Conservation (phyloP, 208 protist species). For the Leishmania braziliensis region DNA sequence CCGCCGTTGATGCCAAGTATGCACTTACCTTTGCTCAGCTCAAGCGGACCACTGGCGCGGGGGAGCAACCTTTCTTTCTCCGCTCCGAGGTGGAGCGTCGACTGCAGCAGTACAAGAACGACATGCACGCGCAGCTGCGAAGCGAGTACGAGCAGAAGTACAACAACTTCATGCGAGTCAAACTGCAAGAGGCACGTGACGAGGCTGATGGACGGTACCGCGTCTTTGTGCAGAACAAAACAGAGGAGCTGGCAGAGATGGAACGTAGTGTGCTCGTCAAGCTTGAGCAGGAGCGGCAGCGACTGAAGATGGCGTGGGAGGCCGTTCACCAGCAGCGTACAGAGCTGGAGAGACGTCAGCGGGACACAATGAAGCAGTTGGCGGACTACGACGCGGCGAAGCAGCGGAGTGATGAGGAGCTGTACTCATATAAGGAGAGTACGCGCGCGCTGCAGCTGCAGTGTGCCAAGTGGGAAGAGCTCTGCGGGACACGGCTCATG, state of each 20-base stretch:
- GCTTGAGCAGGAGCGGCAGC: conserved; percentile 68
- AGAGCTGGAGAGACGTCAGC: conserved; percentile 58
- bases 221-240: conserved; percentile 54
- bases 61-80: conserved; percentile 50
- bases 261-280: conserved; percentile 52
- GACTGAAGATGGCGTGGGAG: conserved; percentile 58
- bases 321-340: conserved; percentile 70
- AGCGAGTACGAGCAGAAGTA: conserved; percentile 77
- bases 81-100: conserved; percentile 77
- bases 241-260: conserved; percentile 66
- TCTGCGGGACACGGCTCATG: conserved; percentile 68
- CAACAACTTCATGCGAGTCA: conserved; percentile 58
- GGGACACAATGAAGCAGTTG: conserved; percentile 40
- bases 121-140: conserved; percentile 74
- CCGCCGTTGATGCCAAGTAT: conserved; percentile 88
- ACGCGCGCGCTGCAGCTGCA: conserved; percentile 52
- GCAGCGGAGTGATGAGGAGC: conserved; percentile 27
- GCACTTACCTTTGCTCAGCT: conserved; percentile 76
- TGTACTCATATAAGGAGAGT: conserved; percentile 45
- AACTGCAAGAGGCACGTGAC: conserved; percentile 60
- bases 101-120: conserved; percentile 68
- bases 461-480: conserved; percentile 73
- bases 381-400: conserved; percentile 45
- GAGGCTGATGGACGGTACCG: conserved; percentile 59
- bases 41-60: conserved; percentile 24